Percentiles rank a stretch among this genome's conserved stretches.
These are phyloP conservation scores for Xylaria grammica DNA, from an alignment of 495 filamentous ascomycete genomes.

Conservation along the genomic window DNA sequence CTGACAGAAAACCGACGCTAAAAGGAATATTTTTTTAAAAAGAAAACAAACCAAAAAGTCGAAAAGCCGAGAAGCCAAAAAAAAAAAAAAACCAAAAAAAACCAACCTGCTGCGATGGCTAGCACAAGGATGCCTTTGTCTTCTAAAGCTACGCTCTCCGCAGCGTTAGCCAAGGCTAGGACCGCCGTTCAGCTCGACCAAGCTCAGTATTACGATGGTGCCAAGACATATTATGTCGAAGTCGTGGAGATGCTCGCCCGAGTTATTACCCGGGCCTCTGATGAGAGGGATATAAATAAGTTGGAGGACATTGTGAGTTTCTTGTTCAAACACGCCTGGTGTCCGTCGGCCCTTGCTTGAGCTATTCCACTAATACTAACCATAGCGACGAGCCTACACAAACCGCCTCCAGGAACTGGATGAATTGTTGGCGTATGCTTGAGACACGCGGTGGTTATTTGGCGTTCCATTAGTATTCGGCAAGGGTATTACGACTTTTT, in stretches of 20 bases:
- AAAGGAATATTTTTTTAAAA: too few relatives aligned
- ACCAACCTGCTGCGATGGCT: conserved; percentile 19
- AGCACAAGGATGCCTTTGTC: conserved; percentile 47
- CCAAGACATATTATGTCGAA: conserved; percentile 88
- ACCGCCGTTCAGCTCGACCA: conserved; percentile 94
- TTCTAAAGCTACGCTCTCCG: conserved; percentile 91
- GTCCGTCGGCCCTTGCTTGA: not conserved
- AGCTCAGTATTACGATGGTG: conserved; percentile 90
- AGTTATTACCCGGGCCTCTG: conserved; percentile 82
- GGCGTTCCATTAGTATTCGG: not conserved
- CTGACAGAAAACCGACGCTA: conserved; percentile 21
- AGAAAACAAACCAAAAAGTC: conserved; percentile 4
- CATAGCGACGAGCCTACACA: conserved; percentile 15
- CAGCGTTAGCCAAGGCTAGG: conserved; percentile 91
- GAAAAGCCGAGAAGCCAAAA: conserved; percentile 18
- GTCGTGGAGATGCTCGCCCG: conserved; percentile 83
- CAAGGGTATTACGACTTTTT: not conserved
- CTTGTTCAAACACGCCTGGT: not conserved
- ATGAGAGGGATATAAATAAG: conserved; percentile 83
- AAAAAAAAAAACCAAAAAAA: conserved; percentile 24
- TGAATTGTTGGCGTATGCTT: conserved; percentile 1
- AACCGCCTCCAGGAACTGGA: conserved; percentile 10
- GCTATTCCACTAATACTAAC: conserved; percentile 11
- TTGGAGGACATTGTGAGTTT: conserved; percentile 85
- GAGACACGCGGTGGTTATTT: not conserved